Evolutionary conservation across 805 yeast species (phyloP).

Genomic region (Ogataea ramenticola): DNA sequence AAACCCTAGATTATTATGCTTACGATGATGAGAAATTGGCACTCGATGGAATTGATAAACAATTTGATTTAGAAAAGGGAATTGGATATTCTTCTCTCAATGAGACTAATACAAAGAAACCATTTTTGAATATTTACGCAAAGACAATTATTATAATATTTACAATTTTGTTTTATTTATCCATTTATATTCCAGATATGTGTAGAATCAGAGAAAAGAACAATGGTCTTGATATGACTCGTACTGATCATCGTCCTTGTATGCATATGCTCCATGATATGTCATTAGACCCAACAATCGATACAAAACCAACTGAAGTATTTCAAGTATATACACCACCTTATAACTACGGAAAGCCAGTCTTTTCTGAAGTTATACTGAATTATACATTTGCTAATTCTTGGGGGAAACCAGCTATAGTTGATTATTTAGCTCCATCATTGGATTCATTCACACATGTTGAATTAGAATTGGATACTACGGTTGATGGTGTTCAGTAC

Average conservation of each 20-base stretch:
- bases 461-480: constrained; percentile 43
- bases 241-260: too few relatives aligned
- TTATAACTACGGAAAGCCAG: constrained; percentile 26
- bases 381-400: constrained; percentile 47
- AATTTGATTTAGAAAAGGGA: background rate
- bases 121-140: background rate
- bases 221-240: too few relatives aligned
- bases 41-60: background rate
- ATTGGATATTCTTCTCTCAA: background rate
- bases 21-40: background rate
- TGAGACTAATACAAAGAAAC: background rate
- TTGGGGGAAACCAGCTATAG: constrained; percentile 50
- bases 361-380: constrained; percentile 33
- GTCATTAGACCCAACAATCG: background rate
- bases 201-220: background rate
- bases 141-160: background rate
- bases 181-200: background rate
- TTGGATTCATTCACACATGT: constrained; percentile 42
- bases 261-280: too few relatives aligned
- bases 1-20: too few relatives aligned
- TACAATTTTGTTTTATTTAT: background rate
- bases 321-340: constrained; percentile 25
- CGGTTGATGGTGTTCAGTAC: constrained; percentile 53
- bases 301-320: constrained; percentile 23
- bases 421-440: constrained; percentile 37